These are phyloP conservation scores for Epichloe baconii DNA, from an alignment of 2,329 filamentous ascomycete species.

Conservation along the genomic window DNA sequence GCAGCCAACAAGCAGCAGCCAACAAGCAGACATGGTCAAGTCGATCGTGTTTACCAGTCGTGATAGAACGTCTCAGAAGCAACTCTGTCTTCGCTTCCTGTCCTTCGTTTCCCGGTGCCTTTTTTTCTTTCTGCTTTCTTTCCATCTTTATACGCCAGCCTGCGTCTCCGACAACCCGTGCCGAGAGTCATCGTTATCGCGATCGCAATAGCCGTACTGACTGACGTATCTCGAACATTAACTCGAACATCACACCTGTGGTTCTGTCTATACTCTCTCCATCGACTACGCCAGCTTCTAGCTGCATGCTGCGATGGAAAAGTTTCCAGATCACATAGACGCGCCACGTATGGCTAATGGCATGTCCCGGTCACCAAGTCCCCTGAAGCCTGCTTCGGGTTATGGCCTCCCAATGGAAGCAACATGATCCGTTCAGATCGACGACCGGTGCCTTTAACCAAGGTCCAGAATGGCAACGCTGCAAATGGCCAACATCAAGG, in stretches of 20 bases:
- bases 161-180: no score
- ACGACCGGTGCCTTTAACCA: conserved; percentile 2
- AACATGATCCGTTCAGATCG: conserved; percentile 13
- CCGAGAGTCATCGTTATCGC: no score
- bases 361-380: conserved; percentile 15
- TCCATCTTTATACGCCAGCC: not conserved
- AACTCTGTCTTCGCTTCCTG: not conserved
- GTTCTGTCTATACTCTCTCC: not conserved
- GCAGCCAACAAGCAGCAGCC: no score
- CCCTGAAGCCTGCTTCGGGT: conserved; percentile 14
- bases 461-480: conserved; percentile 1
- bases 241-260: not conserved
- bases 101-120: not conserved
- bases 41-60: not conserved
- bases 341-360: conserved; percentile 17
- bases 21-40: not conserved
- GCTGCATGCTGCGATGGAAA: conserved; percentile 29
- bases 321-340: conserved; percentile 44
- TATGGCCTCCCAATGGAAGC: conserved; percentile 15
- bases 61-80: not conserved
- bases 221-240: not conserved
- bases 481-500: not conserved
- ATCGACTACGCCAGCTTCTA: not conserved
- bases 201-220: no score
- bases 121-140: not conserved